Conservation (phyloP, 2,329 filamentous ascomycete genomes). For the Hypocreales sp. region DNA sequence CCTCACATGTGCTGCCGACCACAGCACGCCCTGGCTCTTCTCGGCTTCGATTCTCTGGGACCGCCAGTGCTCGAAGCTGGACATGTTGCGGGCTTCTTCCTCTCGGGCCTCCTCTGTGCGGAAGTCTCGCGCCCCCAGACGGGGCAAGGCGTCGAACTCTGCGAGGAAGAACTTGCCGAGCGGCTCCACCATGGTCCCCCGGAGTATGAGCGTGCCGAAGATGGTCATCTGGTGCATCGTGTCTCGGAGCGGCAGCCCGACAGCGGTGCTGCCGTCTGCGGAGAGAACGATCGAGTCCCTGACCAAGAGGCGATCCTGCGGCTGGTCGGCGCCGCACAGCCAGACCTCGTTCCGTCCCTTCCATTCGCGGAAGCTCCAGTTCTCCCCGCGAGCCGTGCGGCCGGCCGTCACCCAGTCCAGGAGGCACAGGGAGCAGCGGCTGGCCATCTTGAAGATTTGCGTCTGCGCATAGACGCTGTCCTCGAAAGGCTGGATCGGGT, state of each 20-base stretch:
- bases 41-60: conserved; percentile 41
- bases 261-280: conserved; percentile 25
- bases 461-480: conserved; percentile 71
- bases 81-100: conserved; percentile 17
- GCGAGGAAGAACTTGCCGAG: conserved; percentile 61
- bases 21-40: conserved; percentile 46
- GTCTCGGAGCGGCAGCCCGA: conserved; percentile 28
- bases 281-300: conserved; percentile 72
- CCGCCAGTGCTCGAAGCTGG: conserved; percentile 37
- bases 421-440: conserved; percentile 53
- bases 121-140: conserved; percentile 75
- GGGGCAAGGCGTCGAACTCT: conserved; percentile 63
- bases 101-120: conserved; percentile 33
- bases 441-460: conserved; percentile 56
- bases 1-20: conserved; percentile 68
- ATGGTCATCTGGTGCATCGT: conserved; percentile 64
- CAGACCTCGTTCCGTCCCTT: conserved; percentile 82
- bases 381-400: conserved; percentile 67
- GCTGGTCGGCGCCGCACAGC: conserved; percentile 19
- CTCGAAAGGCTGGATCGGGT: conserved; percentile 85
- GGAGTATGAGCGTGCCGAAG: conserved; percentile 72
- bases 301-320: conserved; percentile 49
- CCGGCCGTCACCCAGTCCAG: conserved; percentile 93
- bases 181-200: conserved; percentile 51
- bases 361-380: conserved; percentile 74